These are phyloP conservation scores for Aureobasidium sp. DNA, from an alignment of 2,329 filamentous ascomycete species.

Conservation along the genomic window DNA sequence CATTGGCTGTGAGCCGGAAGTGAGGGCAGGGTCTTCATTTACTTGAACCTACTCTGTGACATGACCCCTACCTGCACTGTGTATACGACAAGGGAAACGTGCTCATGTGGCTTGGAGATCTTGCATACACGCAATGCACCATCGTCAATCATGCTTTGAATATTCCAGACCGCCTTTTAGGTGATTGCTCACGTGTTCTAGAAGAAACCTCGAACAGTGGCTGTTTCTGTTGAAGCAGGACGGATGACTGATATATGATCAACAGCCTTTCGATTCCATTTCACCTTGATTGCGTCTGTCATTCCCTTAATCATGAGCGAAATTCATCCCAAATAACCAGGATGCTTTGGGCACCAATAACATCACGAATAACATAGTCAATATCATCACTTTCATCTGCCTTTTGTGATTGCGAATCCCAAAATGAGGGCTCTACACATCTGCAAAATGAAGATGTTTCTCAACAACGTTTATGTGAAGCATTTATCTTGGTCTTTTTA, in stretches of 20 bases:
- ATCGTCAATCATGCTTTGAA: neutral
- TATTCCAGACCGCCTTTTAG: neutral
- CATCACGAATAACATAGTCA: neutral
- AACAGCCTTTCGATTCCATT: neutral
- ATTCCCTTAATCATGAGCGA: neutral
- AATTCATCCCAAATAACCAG: no score
- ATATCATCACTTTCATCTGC: neutral
- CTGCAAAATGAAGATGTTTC: neutral
- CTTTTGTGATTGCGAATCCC: neutral
- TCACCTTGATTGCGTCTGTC: neutral
- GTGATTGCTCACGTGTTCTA: neutral
- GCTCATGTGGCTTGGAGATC: neutral
- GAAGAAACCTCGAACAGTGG: neutral
- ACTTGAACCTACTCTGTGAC: neutral
- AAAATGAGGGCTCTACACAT: neutral
- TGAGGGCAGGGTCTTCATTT: constrained; percentile 1
- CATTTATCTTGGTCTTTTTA: neutral
- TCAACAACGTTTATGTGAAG: neutral
- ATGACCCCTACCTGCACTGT: neutral
- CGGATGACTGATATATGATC: neutral
- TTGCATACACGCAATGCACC: neutral
- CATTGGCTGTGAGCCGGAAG: neutral
- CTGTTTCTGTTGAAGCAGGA: neutral
- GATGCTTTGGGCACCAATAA: neutral
- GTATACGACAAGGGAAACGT: neutral